Evolutionary conservation across 345 rosid species (phyloP).

Genomic region (Aurinia saxatilis): DNA sequence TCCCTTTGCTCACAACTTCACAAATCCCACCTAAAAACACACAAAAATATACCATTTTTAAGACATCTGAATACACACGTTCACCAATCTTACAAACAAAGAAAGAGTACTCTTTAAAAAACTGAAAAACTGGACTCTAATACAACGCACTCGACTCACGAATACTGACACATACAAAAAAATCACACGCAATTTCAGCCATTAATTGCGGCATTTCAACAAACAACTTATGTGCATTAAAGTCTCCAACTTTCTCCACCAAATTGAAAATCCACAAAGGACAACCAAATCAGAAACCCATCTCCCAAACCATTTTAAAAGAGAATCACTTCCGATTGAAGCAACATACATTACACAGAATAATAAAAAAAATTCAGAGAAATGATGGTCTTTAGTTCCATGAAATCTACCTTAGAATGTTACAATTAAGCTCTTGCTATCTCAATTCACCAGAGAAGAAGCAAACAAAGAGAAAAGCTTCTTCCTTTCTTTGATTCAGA

Average conservation of each 20-base stretch:
- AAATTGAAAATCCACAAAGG: not conserved
- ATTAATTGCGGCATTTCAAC: constrained; percentile 26
- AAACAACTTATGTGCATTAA: constrained; percentile 20
- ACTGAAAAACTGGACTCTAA: constrained; percentile 6
- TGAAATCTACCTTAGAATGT: constrained; percentile 23
- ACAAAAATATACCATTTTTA: not conserved
- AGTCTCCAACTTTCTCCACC: constrained; percentile 7
- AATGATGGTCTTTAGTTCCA: too few species aligned
- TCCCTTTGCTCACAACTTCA: constrained; percentile 21
- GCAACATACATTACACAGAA: constrained; percentile 39
- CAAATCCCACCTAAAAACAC: constrained; percentile 7
- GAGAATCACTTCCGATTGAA: constrained; percentile 77
- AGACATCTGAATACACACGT: constrained; percentile 31
- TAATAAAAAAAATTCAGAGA: too few species aligned
- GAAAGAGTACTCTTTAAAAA: not conserved
- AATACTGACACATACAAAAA: constrained; percentile 9
- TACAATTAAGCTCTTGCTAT: constrained; percentile 23
- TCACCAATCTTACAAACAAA: constrained; percentile 15
- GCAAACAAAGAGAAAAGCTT: constrained; percentile 27
- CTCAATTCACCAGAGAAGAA: too few species aligned
- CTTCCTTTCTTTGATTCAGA: constrained; percentile 27
- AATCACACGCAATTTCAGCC: constrained; percentile 17
- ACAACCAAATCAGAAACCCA: constrained; percentile 17
- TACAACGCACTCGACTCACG: not conserved
- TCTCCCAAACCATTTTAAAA: constrained; percentile 10